Evolutionary conservation across 2,329 filamentous ascomycete species (phyloP), one percentile per base, ranked within the genome.

Genomic region (Diaporthe citriasiana): DNA sequence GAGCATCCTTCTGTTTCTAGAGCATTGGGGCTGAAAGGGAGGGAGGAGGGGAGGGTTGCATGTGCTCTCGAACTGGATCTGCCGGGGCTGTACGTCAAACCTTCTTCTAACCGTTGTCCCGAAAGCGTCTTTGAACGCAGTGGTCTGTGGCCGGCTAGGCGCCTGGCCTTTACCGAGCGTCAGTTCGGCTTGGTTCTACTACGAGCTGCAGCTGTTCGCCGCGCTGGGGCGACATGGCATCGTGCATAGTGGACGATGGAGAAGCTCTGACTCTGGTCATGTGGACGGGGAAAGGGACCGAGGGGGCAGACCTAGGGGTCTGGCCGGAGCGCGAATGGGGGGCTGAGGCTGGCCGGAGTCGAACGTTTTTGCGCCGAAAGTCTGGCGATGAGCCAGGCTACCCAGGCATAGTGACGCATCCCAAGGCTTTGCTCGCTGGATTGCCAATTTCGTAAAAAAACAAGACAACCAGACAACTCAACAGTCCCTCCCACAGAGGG

Each of bases 341-440:
- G 69, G 69, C 69, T 71, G 42, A 71, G 27, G 17, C 45, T 71
- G 55, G 69, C 55, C 35, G 42, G 45, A 51, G 56, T 71, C 69
- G 55, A 50, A 57, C 42, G 42, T 50, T 47, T 71, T 59, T 22
- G 25, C 33, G 33, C 42, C 57, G 10, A 71, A 38, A 51, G 45
- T 50, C 53, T 50, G 55, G 42, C 56, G 69, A 71, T 59, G 55
- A 35, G 69, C 69, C 53, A 40, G 68, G 55, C 56, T 30, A 17
- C 42, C 45, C 47, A 55, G 33, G 56, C 33, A 42, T n/a, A 40
- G 56, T 70, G 68, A 60, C 47, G 57, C 69, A 71, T 56, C 40
- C 66, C 66, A 70, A 56, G 63, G 63, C 45, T 45, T 45, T 50
- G 60, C 42, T 51, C 25, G 63, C 45, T 40, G 45, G 63, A 66